Conservation (phyloP, 495 filamentous ascomycete species). For the Talaromyces liani region DNA sequence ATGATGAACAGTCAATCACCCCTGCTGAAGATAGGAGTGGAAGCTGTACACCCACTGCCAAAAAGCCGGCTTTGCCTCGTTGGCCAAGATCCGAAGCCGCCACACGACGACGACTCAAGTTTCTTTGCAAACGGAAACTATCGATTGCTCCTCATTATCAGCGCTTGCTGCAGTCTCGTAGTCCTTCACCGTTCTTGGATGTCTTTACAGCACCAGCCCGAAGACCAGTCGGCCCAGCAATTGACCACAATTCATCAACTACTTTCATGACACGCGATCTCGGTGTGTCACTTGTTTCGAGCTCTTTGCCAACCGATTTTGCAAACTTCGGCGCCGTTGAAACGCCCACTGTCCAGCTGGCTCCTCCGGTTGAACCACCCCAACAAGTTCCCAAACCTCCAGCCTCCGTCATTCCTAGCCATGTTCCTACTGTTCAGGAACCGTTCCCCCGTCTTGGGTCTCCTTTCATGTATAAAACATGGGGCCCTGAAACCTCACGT, state of each 20-base stretch:
- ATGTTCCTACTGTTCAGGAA: constrained; percentile 17
- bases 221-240: constrained; percentile 20
- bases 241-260: constrained; percentile 20
- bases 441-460: constrained; percentile 42
- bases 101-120: constrained; percentile 71
- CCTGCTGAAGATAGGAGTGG: constrained; percentile 44
- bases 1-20: constrained; percentile 14
- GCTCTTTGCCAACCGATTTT: constrained; percentile 67
- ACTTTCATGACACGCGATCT: constrained; percentile 69
- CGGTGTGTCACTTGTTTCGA: constrained; percentile 74
- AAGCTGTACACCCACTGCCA: constrained; percentile 54
- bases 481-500: constrained; percentile 42
- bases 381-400: constrained; percentile 7
- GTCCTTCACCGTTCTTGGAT: constrained; percentile 63
- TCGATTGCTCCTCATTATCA: constrained; percentile 59
- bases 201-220: constrained; percentile 36
- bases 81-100: constrained; percentile 83
- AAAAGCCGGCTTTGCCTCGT: constrained; percentile 21
- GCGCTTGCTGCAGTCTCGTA: constrained; percentile 63
- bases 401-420: constrained; percentile 8
- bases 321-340: constrained; percentile 48
- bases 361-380: constrained; percentile 7
- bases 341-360: constrained; percentile 10
- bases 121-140: constrained; percentile 73
- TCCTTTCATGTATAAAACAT: constrained; percentile 50